Percentiles rank a stretch among this genome's conserved stretches.
Conservation (phyloP, 2,329 filamentous ascomycete species). For the Cladosporium sp. region DNA sequence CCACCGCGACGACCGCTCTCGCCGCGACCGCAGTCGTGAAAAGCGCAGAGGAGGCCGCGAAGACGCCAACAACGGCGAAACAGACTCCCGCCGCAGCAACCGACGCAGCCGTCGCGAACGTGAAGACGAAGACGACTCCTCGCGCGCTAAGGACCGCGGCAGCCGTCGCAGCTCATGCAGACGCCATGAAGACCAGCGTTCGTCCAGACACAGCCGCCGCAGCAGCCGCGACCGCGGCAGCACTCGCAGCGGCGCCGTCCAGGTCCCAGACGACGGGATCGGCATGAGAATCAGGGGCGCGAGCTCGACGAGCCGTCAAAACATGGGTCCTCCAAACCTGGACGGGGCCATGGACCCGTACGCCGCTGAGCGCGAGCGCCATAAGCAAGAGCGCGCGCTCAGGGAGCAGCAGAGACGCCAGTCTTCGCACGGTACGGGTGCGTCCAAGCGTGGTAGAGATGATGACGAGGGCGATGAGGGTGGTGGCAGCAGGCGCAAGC, state of each 20-base stretch:
- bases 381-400: constrained; percentile 47
- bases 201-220: constrained; percentile 34
- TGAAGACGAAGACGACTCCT: constrained; percentile 28
- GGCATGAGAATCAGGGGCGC: constrained; percentile 48
- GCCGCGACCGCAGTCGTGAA: constrained; percentile 43
- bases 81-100: constrained; percentile 16
- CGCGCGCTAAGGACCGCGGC: constrained; percentile 12
- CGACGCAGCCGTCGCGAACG: constrained; percentile 34
- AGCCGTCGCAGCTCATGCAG: constrained; percentile 41
- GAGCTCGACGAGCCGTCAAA: constrained; percentile 21
- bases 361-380: constrained; percentile 30
- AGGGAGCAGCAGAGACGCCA: constrained; percentile 63
- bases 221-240: constrained; percentile 37
- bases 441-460: constrained; percentile 26
- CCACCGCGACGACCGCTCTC: constrained; percentile 42
- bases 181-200: constrained; percentile 45
- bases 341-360: constrained; percentile 30
- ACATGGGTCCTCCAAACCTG: constrained; percentile 26
- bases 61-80: constrained; percentile 28
- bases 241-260: constrained; percentile 30
- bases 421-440: constrained; percentile 44
- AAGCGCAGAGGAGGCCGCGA: constrained; percentile 33
- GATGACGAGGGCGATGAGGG: constrained; percentile 13
- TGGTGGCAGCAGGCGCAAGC: constrained; percentile 9
- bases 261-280: constrained; percentile 33